phyloP scores from a whole-genome alignment of 805 yeast genomes.

The Yarrowia hollandica region DNA sequence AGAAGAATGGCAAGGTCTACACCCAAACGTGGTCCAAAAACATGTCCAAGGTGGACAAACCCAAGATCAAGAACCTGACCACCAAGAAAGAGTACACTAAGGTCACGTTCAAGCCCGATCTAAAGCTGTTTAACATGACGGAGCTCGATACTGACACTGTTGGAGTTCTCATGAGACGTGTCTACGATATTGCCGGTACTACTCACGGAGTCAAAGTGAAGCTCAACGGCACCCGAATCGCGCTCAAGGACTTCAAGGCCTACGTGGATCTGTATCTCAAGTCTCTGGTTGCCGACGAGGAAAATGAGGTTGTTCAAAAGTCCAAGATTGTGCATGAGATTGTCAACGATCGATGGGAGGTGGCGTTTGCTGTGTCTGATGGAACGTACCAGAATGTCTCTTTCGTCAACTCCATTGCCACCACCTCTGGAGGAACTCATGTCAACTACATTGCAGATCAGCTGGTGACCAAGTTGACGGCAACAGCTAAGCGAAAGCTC shows the following conservation, averaged over 20 bases:
- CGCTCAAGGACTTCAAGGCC: slow-evolving; percentile 72
- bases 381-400: slow-evolving; percentile 90
- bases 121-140: slow-evolving; percentile 82
- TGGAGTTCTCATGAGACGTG: slow-evolving; percentile 87
- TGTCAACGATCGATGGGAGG: slow-evolving; percentile 88
- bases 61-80: slow-evolving; percentile 62
- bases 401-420: slow-evolving; percentile 95
- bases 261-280: slow-evolving; percentile 88
- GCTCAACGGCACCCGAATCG: slow-evolving; percentile 71
- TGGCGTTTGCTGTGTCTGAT: slow-evolving; percentile 92
- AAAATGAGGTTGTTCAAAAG: slow-evolving; percentile 44
- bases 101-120: slow-evolving; percentile 85
- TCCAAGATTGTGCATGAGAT: slow-evolving; percentile 76
- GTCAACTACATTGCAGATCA: slow-evolving; percentile 84
- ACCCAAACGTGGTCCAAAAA: slow-evolving; percentile 84
- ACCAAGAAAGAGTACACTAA: slow-evolving; percentile 73
- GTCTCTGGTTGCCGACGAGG: slow-evolving; percentile 47
- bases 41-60: slow-evolving; percentile 76
- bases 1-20: slow-evolving; percentile 59
- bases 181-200: slow-evolving; percentile 92
- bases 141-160: slow-evolving; percentile 76
- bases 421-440: slow-evolving; percentile 96
- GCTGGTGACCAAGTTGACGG: slow-evolving; percentile 73
- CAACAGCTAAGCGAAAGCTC: slow-evolving; percentile 68
- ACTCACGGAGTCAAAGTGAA: slow-evolving; percentile 77